Base-by-base conservation (phyloP, 2,329 filamentous ascomycete species). In the Hypoxylon sp. region DNA sequence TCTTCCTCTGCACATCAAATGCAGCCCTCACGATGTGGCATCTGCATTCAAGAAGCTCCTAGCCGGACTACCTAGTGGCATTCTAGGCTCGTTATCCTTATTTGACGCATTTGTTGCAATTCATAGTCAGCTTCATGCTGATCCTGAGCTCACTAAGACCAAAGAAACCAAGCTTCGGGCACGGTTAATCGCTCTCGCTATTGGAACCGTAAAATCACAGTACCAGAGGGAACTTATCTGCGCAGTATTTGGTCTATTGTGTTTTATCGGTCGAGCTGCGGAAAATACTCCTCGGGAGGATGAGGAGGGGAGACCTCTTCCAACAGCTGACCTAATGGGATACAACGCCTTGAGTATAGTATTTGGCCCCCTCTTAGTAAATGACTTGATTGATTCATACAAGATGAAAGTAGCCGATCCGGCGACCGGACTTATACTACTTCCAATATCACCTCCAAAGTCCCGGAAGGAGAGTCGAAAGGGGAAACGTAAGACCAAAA, bases 21-120 rank as follows among this genome's bases (percentile, higher is more conserved):
- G 82, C 51, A 84, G 86, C 6, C 82, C 88, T 2, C 88, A 92
- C 67, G 90, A 92, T 77, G 86, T 92, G 31, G 89, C 89, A 2
- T 89, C 88, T 1, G 84, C 87, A 0, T 91, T 92, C 78, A 92
- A 92, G 73, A 85, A 84, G 11, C 81, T 92, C n/a, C 80, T 92
- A 0, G 83, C 85, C 0, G 86, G 87, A 0, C 76, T 92, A 0
- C 89, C 89, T 0, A 89, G 89, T 0, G 90, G 90, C 0, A 88
- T 92, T 44, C 79, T 92, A 0, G 90, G 90, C 3, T 89, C 88
- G 0, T 73, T 91, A 13, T 76, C 82, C 1, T 76, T 91, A 0
- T 91, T 92, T 60, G 88, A 91, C 67, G 85, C 87, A 0, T 75
- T 92, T 11, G 84, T 91, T 8, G 85, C 86, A 10, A 88, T 92